These are phyloP conservation scores for Aureobasidium uvarum DNA, from an alignment of 2,329 filamentous ascomycete species.

Conservation along the genomic window DNA sequence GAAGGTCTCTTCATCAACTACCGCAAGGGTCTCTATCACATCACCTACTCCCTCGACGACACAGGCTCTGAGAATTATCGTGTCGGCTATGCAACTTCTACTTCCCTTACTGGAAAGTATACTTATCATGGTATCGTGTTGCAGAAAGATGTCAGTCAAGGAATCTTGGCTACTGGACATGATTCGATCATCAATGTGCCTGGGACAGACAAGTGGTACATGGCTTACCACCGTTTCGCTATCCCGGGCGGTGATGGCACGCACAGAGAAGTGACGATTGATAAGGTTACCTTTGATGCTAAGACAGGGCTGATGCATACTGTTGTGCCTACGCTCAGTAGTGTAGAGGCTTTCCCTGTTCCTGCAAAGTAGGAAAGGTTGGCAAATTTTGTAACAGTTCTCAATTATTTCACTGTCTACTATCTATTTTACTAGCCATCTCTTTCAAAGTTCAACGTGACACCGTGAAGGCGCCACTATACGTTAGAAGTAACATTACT, in stretches of 20 bases:
- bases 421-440: no score
- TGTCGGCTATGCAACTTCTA: conserved; percentile 49
- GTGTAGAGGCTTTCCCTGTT: conserved; percentile 27
- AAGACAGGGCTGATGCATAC: conserved; percentile 41
- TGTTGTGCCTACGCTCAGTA: conserved; percentile 42
- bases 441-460: no score
- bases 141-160: conserved; percentile 44
- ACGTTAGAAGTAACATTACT: no score
- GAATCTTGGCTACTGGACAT: conserved; percentile 50
- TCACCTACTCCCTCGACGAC: conserved; percentile 52
- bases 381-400: no score
- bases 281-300: conserved; percentile 43
- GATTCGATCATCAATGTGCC: conserved; percentile 50
- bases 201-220: conserved; percentile 52
- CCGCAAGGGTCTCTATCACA: conserved; percentile 48
- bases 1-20: conserved; percentile 49
- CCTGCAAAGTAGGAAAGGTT: neutral
- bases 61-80: conserved; percentile 50
- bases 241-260: conserved; percentile 50
- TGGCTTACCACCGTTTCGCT: conserved; percentile 51
- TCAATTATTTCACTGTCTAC: no score
- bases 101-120: conserved; percentile 45
- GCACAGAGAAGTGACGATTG: conserved; percentile 47
- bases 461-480: no score
- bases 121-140: conserved; percentile 49